Percentiles rank a stretch among this genome's conserved stretches.
Evolutionary conservation across 108 stramenopile species (phyloP).

Genomic region (Nitzschia putrida): DNA sequence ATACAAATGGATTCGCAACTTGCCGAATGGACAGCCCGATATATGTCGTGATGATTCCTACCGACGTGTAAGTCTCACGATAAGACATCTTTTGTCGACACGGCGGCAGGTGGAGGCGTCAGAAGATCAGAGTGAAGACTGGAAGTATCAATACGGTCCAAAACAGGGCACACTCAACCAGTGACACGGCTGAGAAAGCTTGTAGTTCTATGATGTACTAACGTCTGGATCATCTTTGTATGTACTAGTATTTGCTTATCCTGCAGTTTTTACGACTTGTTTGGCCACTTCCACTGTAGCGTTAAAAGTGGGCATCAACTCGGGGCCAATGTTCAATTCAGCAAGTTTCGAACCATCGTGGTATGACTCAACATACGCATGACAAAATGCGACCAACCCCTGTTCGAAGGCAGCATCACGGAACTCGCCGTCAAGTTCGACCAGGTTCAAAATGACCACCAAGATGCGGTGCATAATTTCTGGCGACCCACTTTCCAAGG

Average conservation of each 20-base stretch:
- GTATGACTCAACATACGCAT: slow-evolving; percentile 67
- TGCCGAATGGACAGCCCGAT: not conserved
- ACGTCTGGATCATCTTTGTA: too few relatives aligned
- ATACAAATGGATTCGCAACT: slow-evolving; percentile 24
- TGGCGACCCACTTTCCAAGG: slow-evolving; percentile 72
- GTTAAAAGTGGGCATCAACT: slow-evolving; percentile 51
- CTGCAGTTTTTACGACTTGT: slow-evolving; percentile 44
- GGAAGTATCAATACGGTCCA: not conserved
- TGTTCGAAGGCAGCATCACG: slow-evolving; percentile 46
- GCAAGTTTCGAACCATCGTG: slow-evolving; percentile 54
- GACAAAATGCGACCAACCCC: slow-evolving; percentile 73
- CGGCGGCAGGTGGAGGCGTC: slow-evolving; percentile 4
- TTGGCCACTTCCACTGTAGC: slow-evolving; percentile 73
- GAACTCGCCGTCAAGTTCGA: slow-evolving; percentile 64
- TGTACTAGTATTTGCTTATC: not conserved
- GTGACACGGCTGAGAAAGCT: too few relatives aligned
- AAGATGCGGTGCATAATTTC: slow-evolving; percentile 86
- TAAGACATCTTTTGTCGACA: slow-evolving; percentile 22
- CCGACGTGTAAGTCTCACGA: slow-evolving; percentile 28
- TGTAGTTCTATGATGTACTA: too few relatives aligned
- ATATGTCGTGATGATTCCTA: slow-evolving; percentile 21
- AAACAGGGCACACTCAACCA: not conserved
- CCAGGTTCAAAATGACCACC: slow-evolving; percentile 61
- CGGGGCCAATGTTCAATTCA: slow-evolving; percentile 60
- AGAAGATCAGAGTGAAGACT: slow-evolving; percentile 14